Conservation (phyloP, 495 filamentous ascomycete genomes). For the Penicillium odoratum region DNA sequence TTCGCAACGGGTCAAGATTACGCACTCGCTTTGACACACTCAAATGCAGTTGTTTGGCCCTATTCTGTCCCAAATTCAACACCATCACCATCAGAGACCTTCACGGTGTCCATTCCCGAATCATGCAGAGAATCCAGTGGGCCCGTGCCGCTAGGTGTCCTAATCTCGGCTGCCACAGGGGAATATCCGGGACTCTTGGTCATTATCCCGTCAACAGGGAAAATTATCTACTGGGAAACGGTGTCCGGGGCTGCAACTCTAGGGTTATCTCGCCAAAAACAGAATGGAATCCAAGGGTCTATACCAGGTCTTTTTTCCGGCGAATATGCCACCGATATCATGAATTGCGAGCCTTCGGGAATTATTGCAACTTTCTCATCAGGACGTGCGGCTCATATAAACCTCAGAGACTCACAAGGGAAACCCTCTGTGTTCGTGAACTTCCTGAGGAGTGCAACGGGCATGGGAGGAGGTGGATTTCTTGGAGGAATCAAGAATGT, state of each 20-base stretch:
- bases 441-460: constrained; percentile 63
- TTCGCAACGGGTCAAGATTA: constrained; percentile 66
- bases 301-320: constrained; percentile 72
- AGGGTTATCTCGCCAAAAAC: constrained; percentile 73
- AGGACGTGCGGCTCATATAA: constrained; percentile 82
- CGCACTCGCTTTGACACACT: constrained; percentile 75
- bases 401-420: constrained; percentile 79
- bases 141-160: constrained; percentile 72
- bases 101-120: constrained; percentile 73
- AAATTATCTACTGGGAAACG: constrained; percentile 91
- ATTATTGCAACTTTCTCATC: constrained; percentile 80
- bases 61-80: constrained; percentile 59
- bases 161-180: constrained; percentile 73
- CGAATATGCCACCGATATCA: constrained; percentile 72
- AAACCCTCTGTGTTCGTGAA: constrained; percentile 73
- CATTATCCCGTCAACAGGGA: constrained; percentile 78
- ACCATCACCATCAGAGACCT: constrained; percentile 64
- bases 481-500: constrained; percentile 75
- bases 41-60: constrained; percentile 84
- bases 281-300: constrained; percentile 70
- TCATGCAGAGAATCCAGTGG: constrained; percentile 62
- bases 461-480: constrained; percentile 54
- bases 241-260: constrained; percentile 78
- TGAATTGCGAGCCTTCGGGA: constrained; percentile 81
- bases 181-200: constrained; percentile 81